Evolutionary conservation across 768 basidiomycete genomes (phyloP).

Genomic region (Phaeolepiota aurea): DNA sequence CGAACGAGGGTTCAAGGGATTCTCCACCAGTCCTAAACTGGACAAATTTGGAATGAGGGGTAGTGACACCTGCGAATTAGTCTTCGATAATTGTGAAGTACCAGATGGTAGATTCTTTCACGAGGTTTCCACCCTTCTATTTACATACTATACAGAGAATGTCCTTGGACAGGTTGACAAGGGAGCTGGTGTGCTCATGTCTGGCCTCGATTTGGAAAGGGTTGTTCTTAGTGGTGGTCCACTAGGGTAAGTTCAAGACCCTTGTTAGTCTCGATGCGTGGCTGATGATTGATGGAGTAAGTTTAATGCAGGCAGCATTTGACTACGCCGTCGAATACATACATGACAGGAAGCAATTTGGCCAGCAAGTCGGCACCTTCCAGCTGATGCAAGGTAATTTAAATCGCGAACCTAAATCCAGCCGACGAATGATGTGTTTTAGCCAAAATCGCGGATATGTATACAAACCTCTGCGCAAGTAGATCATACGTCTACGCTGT

Average conservation of each 20-base stretch:
- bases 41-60: constrained; percentile 98
- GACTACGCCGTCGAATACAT: constrained; percentile 83
- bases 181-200: constrained; percentile 89
- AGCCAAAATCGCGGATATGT: constrained; percentile 91
- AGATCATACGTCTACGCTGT: constrained; percentile 92
- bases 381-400: constrained; percentile 88
- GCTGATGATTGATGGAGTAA: constrained; percentile 15
- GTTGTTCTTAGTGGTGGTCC: constrained; percentile 90
- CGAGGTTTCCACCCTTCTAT: background rate
- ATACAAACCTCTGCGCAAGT: constrained; percentile 84
- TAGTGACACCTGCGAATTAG: constrained; percentile 88
- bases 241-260: constrained; percentile 58
- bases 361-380: constrained; percentile 79
- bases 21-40: constrained; percentile 83
- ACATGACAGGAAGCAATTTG: constrained; percentile 92
- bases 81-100: constrained; percentile 86
- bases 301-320: constrained; percentile 90
- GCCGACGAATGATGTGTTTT: constrained; percentile 9
- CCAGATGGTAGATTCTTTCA: constrained; percentile 56
- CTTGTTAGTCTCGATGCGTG: constrained; percentile 5
- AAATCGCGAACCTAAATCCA: constrained; percentile 5
- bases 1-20: constrained; percentile 75
- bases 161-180: constrained; percentile 73
- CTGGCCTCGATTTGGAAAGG: constrained; percentile 86
- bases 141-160: constrained; percentile 47